These are phyloP conservation scores for Cutaneotrichosporon sp. DNA, from an alignment of 1,284 basidiomycete species.

Conservation along the genomic window DNA sequence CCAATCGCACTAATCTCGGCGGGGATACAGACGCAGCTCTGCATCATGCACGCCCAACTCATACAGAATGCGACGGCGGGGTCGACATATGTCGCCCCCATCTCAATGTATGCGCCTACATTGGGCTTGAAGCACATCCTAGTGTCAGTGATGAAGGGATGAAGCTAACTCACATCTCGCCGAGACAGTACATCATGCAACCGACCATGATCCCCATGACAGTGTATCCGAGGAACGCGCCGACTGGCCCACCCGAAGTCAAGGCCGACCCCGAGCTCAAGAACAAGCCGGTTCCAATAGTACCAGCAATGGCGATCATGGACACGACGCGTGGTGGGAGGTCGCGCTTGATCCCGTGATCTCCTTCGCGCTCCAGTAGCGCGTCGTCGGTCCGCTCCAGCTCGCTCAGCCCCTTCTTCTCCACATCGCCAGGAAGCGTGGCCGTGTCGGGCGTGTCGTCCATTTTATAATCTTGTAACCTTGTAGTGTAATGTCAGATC, in stretches of 20 bases:
- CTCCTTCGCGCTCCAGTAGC: slow-evolving; percentile 2
- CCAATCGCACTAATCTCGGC: slow-evolving; percentile 71
- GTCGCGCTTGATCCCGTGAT: slow-evolving; percentile 3
- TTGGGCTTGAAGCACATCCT: slow-evolving; percentile 25
- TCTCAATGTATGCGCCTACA: slow-evolving; percentile 28
- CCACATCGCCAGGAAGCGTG: not conserved
- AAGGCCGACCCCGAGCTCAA: slow-evolving; percentile 41
- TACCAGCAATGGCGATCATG: slow-evolving; percentile 38
- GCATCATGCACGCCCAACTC: slow-evolving; percentile 62
- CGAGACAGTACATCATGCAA: slow-evolving; percentile 24
- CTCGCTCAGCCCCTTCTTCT: not conserved
- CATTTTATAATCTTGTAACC: too few species aligned
- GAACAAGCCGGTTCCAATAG: slow-evolving; percentile 56
- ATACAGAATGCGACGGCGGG: slow-evolving; percentile 59
- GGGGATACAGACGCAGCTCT: slow-evolving; percentile 53
- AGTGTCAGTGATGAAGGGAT: not conserved
- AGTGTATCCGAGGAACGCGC: slow-evolving; percentile 39
- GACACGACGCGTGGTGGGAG: slow-evolving; percentile 14
- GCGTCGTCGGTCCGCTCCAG: not conserved
- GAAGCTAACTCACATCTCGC: slow-evolving; percentile 23
- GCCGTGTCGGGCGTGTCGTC: not conserved
- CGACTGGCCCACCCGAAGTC: slow-evolving; percentile 52
- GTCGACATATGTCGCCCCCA: slow-evolving; percentile 55
- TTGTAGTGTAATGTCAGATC: too few species aligned
- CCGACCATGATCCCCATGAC: slow-evolving; percentile 29